Evolutionary conservation across 2,329 filamentous ascomycete species (phyloP), one percentile per base, ranked within the genome.

Genomic region (Chaetomiaceae sp.): DNA sequence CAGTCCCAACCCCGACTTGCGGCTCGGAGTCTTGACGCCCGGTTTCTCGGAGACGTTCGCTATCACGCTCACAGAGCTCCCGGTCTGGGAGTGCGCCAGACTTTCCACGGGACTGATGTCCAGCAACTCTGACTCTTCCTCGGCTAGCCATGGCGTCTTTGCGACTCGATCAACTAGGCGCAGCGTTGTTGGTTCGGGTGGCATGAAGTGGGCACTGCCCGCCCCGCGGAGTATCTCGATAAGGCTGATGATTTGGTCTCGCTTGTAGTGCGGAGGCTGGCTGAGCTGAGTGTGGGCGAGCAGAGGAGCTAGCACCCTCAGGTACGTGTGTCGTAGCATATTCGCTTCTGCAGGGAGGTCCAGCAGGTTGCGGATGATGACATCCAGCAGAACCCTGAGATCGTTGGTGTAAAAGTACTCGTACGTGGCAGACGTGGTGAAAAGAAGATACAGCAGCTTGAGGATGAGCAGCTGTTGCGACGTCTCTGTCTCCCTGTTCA

Each of bases 341-440:
- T 77, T 74, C 55, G 81, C 83, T 65, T 96, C 92, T 62, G 92
- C 86, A 0, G 95, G 93, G 8, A 99, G 76, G 66, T 99, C 93
- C 62, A 97, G 83, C n/a, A 99, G 76, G 63, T 99, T 99, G 38
- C 93, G 87, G 54, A 99, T 89, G 52, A 99, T 90, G 57, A 99
- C 93, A 64, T 99, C 93, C 41, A 97, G 78, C 14, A 99, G 79
- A 4, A 99, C 93, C 52, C 89, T 87, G 25, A 99, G 76, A 64
- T 99, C 93, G 65, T 99, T 99, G 23, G 90, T 96, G 69, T 97
- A 99, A 65, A 99, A 99, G 69, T 97, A 99, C 70, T 99, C 93
- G 67, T 93, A 89, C 0, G 93, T 99, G 14, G 86, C 81, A 50
- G 83, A 83, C 9, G 89, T 97, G 4, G 91, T 96, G 70, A 99